Evolutionary conservation across 2,329 filamentous ascomycete species (phyloP), one percentile per base, ranked within the genome.

Genomic region (Aspergillus sp.): DNA sequence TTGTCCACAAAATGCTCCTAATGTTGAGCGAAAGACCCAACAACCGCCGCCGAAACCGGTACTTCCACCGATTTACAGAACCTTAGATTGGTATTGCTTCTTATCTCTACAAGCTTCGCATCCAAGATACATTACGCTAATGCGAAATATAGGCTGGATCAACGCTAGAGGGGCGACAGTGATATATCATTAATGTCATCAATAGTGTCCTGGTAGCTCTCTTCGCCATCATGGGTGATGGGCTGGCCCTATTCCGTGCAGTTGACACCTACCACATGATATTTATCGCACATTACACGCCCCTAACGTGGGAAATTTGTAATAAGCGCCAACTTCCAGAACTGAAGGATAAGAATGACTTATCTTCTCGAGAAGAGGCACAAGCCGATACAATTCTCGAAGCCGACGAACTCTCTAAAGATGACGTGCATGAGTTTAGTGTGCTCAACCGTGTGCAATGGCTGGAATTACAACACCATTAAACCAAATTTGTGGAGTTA

Each of bases 221-320:
- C 7, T 91, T 65, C 19, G 88, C 85, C 56, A 77, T 91, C 63
- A 87, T 91, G 73, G 89, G 89, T 52, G 89, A 91, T 67, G 89
- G 89, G 2, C 77, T 91, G 34, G 87, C 87, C 0, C 89, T 92
- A 0, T 96, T 94, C 75, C 87, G 92, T 38, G 85, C 85, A 5
- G 82, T 94, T 7, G 92, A 96, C 72, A 95, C 92, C 0, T 96
- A 96, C 74, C 92, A 95, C 76, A 93, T 95, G 91, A 85, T 88
- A 46, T 94, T 87, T 76, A 90, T 95, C 63, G 88, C 89, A 0
- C 89, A 89, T 64, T 94, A 93, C 69, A 87, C 87, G 60, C 82
- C 84, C 60, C 72, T 86, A 51, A 90, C 88, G 2, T 90, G 88
- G 87, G 84, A 86, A 55, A 78, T 84, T 15, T 86, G 90, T 25